phyloP scores from a whole-genome alignment of 441 rosid genomes.

The Raphanus hybrid region DNA sequence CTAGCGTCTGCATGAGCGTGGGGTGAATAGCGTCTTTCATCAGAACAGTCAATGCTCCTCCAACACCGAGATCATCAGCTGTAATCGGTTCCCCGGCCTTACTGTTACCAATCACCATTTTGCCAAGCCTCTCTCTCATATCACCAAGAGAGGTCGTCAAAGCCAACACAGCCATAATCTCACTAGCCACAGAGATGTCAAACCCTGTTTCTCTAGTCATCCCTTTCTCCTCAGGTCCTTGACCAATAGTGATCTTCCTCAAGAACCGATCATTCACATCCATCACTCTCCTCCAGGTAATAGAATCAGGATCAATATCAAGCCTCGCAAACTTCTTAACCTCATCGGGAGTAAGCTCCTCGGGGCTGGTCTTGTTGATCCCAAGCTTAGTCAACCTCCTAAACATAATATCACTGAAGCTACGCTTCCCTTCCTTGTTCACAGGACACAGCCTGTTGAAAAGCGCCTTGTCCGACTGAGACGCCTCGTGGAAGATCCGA shows the following conservation, averaged over 20 bases:
- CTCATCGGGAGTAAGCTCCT: constrained; percentile 87
- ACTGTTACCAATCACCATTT: constrained; percentile 95
- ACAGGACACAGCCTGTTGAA: constrained; percentile 84
- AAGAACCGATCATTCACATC: constrained; percentile 94
- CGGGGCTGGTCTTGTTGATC: constrained; percentile 78
- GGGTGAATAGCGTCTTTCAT: constrained; percentile 99
- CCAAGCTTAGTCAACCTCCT: constrained; percentile 87
- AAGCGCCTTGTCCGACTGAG: constrained; percentile 94
- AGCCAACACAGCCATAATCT: constrained; percentile 99
- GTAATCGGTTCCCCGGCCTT: constrained; percentile 91
- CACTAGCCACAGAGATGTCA: constrained; percentile 98
- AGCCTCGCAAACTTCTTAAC: constrained; percentile 83
- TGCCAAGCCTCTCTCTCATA: constrained; percentile 97
- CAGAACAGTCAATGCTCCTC: constrained; percentile 94
- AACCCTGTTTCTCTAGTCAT: constrained; percentile 97
- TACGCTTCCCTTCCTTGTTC: constrained; percentile 85
- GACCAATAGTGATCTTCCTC: constrained; percentile 88
- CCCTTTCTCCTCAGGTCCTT: constrained; percentile 97
- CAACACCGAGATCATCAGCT: constrained; percentile 96
- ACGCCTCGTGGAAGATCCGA: constrained; percentile 88
- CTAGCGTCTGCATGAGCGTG: constrained; percentile 96
- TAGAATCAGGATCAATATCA: constrained; percentile 82
- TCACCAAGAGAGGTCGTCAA: constrained; percentile 94
- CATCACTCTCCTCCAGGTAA: constrained; percentile 99
- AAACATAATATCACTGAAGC: constrained; percentile 82